Evolutionary conservation across 1,284 basidiomycete genomes (phyloP), one percentile per base, ranked within the genome.

Genomic region (Wallemia ichthyophaga): DNA sequence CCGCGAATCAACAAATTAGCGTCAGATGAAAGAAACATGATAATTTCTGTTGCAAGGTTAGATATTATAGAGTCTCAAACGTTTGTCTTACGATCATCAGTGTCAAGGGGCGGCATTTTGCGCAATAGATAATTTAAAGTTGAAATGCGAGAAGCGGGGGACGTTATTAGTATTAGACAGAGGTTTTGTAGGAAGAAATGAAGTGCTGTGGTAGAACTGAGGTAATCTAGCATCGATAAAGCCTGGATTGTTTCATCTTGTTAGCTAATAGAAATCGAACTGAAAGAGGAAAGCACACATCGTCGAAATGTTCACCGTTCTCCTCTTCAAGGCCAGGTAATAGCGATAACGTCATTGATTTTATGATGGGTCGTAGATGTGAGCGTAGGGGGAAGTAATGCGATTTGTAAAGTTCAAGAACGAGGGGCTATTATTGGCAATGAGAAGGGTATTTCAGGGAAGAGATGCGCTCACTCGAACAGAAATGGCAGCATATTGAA

Each of bases 311-410:
- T 69, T 96, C 91, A 1, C 87, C 85, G 0, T 85, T 87, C 68
- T 94, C 91, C 69, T 96, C 91, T 69, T 95, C 91, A 56, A 95
- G 73, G 0, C 89, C 91, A 1, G 94, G 92, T 2, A 99, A 75
- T 21, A 98, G 69, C 0, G 92, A 85, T 54, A 98, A 76, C 57
- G 95, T 86, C 66, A 98, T 82, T 0, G 92, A 85, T 67, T 92
- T 95, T 72, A 85, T 88, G 27, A 88, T 75, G 3, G 91, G 89
- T 23, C 92, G 79, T 19, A 99, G 74, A 56, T 79, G 77, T 19
- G 73, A 73, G 69, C 85, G 80, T 7, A 99, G 73, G 0, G 92
- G 88, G 2, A 98, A 73, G 69, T 94, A 98, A 71, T 86, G 80
- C 1, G 78, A 83, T 65, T 92, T 85, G 66, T 86, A 94, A 13